Evolutionary conservation across 1,284 basidiomycete genomes (phyloP).

Genomic region (Ustilago bromivora): DNA sequence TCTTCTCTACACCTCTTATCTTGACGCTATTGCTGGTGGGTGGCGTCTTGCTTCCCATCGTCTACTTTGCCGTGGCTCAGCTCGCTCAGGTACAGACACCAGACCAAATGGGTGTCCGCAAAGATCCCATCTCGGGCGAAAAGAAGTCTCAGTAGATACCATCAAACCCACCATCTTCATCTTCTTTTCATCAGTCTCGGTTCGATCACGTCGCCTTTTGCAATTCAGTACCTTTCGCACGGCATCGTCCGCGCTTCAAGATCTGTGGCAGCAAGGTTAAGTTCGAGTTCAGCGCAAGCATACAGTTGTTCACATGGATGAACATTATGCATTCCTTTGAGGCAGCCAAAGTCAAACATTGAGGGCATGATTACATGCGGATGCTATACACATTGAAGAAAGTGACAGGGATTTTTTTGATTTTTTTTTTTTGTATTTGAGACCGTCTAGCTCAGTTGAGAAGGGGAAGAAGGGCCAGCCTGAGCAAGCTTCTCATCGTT

Average conservation of each 20-base stretch:
- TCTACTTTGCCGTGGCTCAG: constrained; percentile 50
- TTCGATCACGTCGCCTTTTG: neutral
- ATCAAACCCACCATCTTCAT: neutral
- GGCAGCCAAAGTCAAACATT: neutral
- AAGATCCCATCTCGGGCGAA: constrained; percentile 50
- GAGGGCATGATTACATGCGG: neutral
- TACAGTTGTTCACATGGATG: too few species aligned
- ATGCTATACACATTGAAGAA: too few species aligned
- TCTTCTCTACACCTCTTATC: constrained; percentile 49
- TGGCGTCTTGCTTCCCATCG: constrained; percentile 42
- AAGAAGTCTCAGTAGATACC: constrained; percentile 52
- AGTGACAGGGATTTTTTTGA: too few species aligned
- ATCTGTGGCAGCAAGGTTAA: neutral
- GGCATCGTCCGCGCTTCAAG: neutral
- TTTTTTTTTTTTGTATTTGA: neutral
- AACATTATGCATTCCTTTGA: neutral
- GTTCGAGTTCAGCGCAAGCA: neutral
- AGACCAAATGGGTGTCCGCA: constrained; percentile 54
- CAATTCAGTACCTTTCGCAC: constrained; percentile 3
- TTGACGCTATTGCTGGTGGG: constrained; percentile 43
- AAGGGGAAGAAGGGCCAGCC: constrained; percentile 12
- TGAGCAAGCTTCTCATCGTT: constrained; percentile 18
- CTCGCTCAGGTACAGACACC: constrained; percentile 50
- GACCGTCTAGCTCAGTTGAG: neutral
- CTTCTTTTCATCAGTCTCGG: neutral